Evolutionary conservation across 805 yeast genomes (phyloP), one percentile per base, ranked within the genome.

Genomic region (Brettanomyces nanus): DNA sequence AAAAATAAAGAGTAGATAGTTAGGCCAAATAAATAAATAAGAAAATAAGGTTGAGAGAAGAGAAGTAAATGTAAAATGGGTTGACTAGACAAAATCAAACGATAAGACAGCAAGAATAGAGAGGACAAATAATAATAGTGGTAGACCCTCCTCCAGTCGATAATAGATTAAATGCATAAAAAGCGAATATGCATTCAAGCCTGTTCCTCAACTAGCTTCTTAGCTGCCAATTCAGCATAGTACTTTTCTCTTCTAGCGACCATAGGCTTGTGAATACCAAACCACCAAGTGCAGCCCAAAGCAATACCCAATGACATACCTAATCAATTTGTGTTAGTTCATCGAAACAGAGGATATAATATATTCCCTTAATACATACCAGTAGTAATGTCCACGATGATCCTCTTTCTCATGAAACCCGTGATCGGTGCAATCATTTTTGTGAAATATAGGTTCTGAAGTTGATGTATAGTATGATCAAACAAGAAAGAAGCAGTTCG

Each of bases 351-450:
- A n/a, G n/a, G n/a, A 19, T 20, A 3, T 20, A n/a, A 20, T 3
- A 21, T 10, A 6, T 11, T 9, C 11, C 26, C 10, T 11, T 7
- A 9, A 23, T 25, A 73, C 64, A 76, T 71, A 44, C 92, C 95
- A 47, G 80, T 63, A 51, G 77, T 47, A 60, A 89, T 76, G 56
- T 89, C 96, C 50, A 82, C 75, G 58, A 80, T 70, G 63, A 85
- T 75, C 67, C 79, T 83, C 71, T 76, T 84, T 68, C 76, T 85
- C 50, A 89, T 73, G 45, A 81, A 68, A 50, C 96, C 96, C 38
- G 80, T 75, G 56, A 89, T 85, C 54, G 94, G 92, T 58, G 90
- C 84, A 58, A 85, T 71, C 62, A 87, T 81, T 82, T 79, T 82
- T 40, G 14, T 30, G 13, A 20, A 15, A 6, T 10, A 21, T 30